Base-by-base conservation (phyloP, 441 rosid species). In the Eruca vesicaria region DNA sequence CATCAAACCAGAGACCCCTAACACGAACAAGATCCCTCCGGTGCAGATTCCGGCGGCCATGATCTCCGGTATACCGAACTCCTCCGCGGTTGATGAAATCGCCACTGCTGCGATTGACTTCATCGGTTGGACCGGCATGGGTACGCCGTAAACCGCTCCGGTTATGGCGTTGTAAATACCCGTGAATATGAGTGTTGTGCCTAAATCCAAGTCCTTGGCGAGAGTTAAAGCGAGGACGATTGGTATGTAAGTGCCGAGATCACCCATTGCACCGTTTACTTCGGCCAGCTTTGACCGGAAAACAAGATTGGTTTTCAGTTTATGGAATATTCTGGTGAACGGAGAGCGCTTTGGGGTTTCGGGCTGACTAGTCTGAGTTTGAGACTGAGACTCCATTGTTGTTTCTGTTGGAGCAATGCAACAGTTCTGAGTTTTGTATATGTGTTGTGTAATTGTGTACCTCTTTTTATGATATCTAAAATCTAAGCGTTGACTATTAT, bases 111-210 rank as follows among this genome's bases (percentile, higher is more conserved):
- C 86, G 0, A 91, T 91, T 0, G 88, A 82, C 57, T 89, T 91
- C 97, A 91, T 89, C 35, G 97, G 97, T 73, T 89, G 94, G 9
- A 89, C 94, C 1, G 88, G 94, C 94, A 91, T 88, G 1, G 93
- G 94, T 11, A 89, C 93, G 0, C 93, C 87, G 26, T 88, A 83
- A 7, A 88, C 58, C 45, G 83, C 89, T 19, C 91, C 90, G 0
- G 90, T 89, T 73, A 89, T 67, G 10, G 82, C 63, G 86, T 91
- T 86, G 82, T 88, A 86, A 4, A 86, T 7, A 0, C 93, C 94
- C 0, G 87, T 91, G 88, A 89, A 88, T 63, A 89, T 85, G 31
- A 89, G 43, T 0, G 97, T 91, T 1, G 89, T 87, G 60, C 97
- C 91, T 9, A 92, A 68, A 73, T 92, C 79, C 70, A 92, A 90